Evolutionary conservation across 2,329 filamentous ascomycete genomes (phyloP), one percentile per base, ranked within the genome.

Genomic region (Tolypocladium tundrense): DNA sequence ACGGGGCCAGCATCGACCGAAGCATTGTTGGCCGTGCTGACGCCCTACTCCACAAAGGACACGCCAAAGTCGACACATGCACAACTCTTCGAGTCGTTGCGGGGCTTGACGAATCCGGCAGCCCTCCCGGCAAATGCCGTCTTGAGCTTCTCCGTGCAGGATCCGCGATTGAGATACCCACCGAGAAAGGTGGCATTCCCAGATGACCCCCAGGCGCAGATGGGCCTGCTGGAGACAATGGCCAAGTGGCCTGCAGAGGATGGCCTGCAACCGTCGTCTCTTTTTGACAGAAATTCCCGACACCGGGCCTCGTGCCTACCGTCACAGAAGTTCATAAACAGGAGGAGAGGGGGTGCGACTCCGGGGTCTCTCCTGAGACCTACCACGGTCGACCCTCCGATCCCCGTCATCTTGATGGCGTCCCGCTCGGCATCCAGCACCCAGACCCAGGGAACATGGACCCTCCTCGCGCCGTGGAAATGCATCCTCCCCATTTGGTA

Each of bases 401-500:
- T 97, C 19, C 94, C 94, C 1, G 73, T 93, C 43, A 76, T 93
- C 1, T 73, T 95, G 7, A 78, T 90, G 5, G 79, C 86, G 40
- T 84, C 82, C 13, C 80, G 84, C 4, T 69, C 79, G 11, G 69
- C 73, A 13, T 65, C 70, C 1, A 73, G 73, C 42, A 75, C 71
- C 13, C 80, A 79, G 53, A 75, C 77, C 1, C 85, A 88, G 53
- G 87, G 88, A 0, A 86, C 80, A 0, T 97, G 91, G 91, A 94
- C 87, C 0, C 70, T 97, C 1, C 77, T 97, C 31, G 80, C 94
- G 3, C 94, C 94, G 0, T 97, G 93, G 91, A 91, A 90, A 68
- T 96, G 90, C 65, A 88, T 97, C 41, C 77, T 85, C 41, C 84
- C 90, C 0, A 78, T 97, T 39, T 99, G 94, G 94, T 88, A 93